Percentiles rank a stretch among this genome's conserved stretches.
Evolutionary conservation across 2,329 filamentous ascomycete species (phyloP).

Genomic region (Dothiorella sarmentorum): DNA sequence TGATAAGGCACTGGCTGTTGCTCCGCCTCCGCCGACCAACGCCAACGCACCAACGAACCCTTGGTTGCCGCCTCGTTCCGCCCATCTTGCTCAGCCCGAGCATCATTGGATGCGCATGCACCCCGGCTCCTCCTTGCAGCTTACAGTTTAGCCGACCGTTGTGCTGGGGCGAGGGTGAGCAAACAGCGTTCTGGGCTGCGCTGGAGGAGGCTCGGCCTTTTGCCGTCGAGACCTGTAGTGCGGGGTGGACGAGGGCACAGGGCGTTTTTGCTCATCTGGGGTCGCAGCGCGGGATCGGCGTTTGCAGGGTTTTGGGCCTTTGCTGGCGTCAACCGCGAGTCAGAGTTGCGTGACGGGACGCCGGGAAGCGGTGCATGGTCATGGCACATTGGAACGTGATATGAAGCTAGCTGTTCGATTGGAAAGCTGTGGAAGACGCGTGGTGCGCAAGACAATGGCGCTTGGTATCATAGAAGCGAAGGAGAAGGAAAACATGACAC

Average conservation of each 20-base stretch:
- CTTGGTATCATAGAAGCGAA: conserved; percentile 9
- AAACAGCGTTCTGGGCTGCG: neutral
- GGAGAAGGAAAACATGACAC: neutral
- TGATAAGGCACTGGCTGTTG: too few relatives aligned
- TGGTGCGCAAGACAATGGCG: conserved; percentile 5
- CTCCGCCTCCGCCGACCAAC: neutral
- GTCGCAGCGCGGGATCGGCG: neutral
- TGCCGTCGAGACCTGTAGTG: neutral
- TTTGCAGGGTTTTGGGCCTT: neutral
- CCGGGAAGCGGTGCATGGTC: neutral
- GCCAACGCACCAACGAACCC: neutral
- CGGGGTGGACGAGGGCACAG: neutral
- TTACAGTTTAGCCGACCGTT: neutral
- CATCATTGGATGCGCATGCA: neutral
- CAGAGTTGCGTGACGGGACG: neutral
- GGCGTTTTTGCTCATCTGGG: conserved; percentile 9
- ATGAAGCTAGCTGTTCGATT: neutral
- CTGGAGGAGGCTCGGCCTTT: neutral
- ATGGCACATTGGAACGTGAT: neutral
- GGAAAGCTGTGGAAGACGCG: neutral
- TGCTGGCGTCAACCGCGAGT: conserved; percentile 8
- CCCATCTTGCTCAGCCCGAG: neutral
- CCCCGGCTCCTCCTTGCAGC: neutral
- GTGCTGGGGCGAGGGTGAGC: neutral
- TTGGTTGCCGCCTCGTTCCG: neutral